Evolutionary conservation across 1,284 basidiomycete species (phyloP), one percentile per base, ranked within the genome.

Genomic region (Porogramme epimiltina): DNA sequence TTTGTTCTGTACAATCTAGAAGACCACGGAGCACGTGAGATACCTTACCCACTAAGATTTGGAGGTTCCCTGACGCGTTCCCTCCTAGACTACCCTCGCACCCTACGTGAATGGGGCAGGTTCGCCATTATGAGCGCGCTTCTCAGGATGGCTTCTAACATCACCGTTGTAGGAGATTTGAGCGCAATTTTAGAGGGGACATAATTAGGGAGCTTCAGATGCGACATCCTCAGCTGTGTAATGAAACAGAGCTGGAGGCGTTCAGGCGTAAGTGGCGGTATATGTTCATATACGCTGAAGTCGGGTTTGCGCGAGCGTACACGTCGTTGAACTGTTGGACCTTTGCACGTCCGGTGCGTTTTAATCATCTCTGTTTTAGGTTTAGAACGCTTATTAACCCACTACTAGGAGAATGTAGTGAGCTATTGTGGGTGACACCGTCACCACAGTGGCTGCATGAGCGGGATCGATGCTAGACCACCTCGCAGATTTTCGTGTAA

Each of bases 1-100:
- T 86, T 94, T 65, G 82, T 87, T 16, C 76, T 93, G 15, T 88
- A 93, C 55, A 80, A 82, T 13, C 82, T 93, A 23, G 86, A 90
- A 65, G 91, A 91, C 68, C 90, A 93, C 60, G 13, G 28, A 31
- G 28, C 28, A 13, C 28, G 28, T 13, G 28, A 6, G 28, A 13
- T 6, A 13, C 6, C 13, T 6, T 6, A 13, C 28, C 13, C 8
- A 31, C 28, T 31, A 13, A 8, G 28, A 31, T 13, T 31, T 31
- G 28, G 28, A 31, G 6, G 28, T 31, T 6, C n/a, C n/a, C n/a
- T n/a, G n/a, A n/a, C n/a, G n/a, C n/a, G 28, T 6, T 6, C 28
- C 8, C 34, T 9, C 34, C 8, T 52, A 85, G 84, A 94, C 68
- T 93, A 94, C 71, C 85, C 90, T 20, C 81, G 91, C 33, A 93